Percentiles rank a stretch among this genome's conserved stretches.
These are phyloP conservation scores for Platanthera guangdongensis DNA, from an alignment of 106 monocot genomes.

Conservation along the genomic window DNA sequence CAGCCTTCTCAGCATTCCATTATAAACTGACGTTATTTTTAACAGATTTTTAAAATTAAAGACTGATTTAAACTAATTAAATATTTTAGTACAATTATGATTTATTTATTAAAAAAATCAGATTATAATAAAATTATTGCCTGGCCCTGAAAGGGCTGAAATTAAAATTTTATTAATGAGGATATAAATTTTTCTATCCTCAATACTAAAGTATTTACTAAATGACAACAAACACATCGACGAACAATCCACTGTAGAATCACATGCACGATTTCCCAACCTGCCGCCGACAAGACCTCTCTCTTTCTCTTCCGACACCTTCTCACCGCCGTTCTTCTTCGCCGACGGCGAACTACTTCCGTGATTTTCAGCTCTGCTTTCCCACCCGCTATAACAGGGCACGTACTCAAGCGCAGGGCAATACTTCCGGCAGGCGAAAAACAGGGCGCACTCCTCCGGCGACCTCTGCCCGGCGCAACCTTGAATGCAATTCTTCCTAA, in stretches of 20 bases:
- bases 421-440: not conserved
- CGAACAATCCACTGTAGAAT: not conserved
- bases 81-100: too few species aligned
- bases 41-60: too few species aligned
- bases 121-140: too few species aligned
- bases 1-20: too few species aligned
- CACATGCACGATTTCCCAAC: not conserved
- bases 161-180: too few species aligned
- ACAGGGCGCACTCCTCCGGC: conserved; percentile 29
- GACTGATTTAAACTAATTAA: too few species aligned
- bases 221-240: not conserved
- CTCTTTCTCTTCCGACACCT: not conserved
- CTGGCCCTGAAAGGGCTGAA: too few species aligned
- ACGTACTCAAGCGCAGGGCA: not conserved
- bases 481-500: conserved; percentile 37
- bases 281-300: not conserved
- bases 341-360: not conserved
- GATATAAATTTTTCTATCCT: too few species aligned
- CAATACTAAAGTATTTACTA: not conserved
- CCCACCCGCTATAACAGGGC: not conserved
- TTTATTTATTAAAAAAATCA: too few species aligned
- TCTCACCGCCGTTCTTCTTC: not conserved
- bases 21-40: too few species aligned
- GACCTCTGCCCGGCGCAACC: conserved; percentile 30
- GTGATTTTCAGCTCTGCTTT: not conserved